Evolutionary conservation across 225 moss, liverwort and hornwort genomes (phyloP).

Genomic region (Marchantia paleacea): DNA sequence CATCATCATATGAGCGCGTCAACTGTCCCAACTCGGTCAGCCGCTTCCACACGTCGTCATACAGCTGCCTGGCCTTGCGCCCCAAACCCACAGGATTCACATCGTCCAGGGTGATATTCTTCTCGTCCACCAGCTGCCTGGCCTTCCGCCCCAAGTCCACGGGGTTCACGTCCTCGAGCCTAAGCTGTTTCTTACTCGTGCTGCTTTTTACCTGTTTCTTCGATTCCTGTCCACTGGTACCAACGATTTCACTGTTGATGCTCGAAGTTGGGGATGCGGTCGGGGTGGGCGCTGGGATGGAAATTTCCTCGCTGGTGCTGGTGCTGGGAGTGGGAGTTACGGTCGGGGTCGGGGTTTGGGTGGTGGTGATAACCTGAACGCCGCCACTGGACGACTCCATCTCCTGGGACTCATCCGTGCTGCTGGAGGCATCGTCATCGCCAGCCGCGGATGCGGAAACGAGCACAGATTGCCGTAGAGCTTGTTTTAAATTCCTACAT

Average conservation of each 20-base stretch:
- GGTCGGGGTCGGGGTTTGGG: neutral
- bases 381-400: neutral
- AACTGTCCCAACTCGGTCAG: conserved; percentile 79
- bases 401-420: conserved; percentile 7
- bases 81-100: conserved; percentile 88
- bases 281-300: neutral
- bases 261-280: no score
- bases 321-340: neutral
- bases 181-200: conserved; percentile 12
- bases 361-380: neutral
- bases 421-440: conserved; percentile 20
- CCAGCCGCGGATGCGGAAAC: conserved; percentile 15
- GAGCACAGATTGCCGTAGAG: neutral
- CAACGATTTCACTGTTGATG: neutral
- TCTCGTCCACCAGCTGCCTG: conserved; percentile 57
- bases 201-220: neutral
- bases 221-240: neutral
- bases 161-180: conserved; percentile 62
- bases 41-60: conserved; percentile 79
- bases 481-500: conserved; percentile 10
- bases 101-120: conserved; percentile 61
- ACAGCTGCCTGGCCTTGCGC: conserved; percentile 69
- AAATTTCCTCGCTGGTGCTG: neutral
- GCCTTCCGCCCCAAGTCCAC: conserved; percentile 59
- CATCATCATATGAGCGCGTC: conserved; percentile 61